Percentiles rank a stretch among this genome's conserved stretches.
Evolutionary conservation across 2,329 filamentous ascomycete species (phyloP).

Genomic region (Catunica adiposa): DNA sequence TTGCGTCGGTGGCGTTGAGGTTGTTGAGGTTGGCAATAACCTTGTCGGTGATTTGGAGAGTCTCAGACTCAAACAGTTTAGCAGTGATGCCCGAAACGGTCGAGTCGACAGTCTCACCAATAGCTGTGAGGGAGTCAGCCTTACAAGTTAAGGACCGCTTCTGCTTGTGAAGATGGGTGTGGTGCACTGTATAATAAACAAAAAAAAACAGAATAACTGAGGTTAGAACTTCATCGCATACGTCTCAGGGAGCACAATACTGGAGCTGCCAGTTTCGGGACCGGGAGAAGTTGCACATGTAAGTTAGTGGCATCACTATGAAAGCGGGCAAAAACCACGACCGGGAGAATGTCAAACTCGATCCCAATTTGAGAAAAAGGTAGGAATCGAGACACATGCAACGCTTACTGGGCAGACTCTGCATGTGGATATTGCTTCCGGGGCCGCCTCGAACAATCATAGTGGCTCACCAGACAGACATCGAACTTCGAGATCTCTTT

Average conservation of each 20-base stretch:
- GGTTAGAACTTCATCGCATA: neutral
- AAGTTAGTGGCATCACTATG: neutral
- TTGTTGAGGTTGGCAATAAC: conserved; percentile 1
- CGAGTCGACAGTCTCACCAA: conserved; percentile 7
- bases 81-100: neutral
- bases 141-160: conserved; percentile 8
- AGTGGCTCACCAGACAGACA: neutral
- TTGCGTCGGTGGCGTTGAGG: conserved; percentile 5
- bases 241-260: neutral
- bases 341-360: too few species aligned
- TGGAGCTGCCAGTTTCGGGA: neutral
- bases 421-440: too few species aligned
- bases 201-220: neutral
- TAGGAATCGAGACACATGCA: too few species aligned
- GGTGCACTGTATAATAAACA: neutral
- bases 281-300: neutral
- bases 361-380: too few species aligned
- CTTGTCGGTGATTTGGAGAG: conserved; percentile 7
- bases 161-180: neutral
- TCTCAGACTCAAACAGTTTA: conserved; percentile 5
- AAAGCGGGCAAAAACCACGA: neutral
- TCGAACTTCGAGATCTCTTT: neutral
- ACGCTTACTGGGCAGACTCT: too few species aligned
- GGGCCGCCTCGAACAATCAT: too few species aligned
- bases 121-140: conserved; percentile 4